phyloP scores from a whole-genome alignment of 345 rosid genomes.

The Leavenworthia alabamica region DNA sequence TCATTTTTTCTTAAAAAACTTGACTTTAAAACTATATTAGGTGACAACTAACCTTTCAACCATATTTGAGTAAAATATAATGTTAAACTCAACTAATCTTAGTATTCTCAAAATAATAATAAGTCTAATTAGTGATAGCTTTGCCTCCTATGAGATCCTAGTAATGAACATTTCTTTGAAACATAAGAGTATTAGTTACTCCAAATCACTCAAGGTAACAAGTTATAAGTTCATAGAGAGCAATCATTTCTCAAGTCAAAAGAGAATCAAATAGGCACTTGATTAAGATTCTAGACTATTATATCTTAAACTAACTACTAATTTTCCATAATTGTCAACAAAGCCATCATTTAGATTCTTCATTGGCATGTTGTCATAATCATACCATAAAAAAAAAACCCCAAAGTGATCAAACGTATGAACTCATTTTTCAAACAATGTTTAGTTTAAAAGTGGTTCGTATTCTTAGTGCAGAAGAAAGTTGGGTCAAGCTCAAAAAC shows the following conservation, averaged over 20 bases:
- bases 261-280: constrained; percentile 17
- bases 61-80: neutral
- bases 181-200: constrained; percentile 23
- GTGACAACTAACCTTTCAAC: too few relatives aligned
- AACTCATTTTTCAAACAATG: constrained; percentile 11
- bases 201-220: constrained; percentile 20
- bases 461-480: constrained; percentile 28
- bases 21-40: too few relatives aligned
- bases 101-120: constrained; percentile 6
- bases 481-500: constrained; percentile 29
- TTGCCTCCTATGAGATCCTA: constrained; percentile 3
- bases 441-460: constrained; percentile 3
- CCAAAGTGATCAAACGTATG: constrained; percentile 1
- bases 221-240: constrained; percentile 9
- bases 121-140: constrained; percentile 10
- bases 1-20: constrained; percentile 12
- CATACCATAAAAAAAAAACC: neutral
- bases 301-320: constrained; percentile 1
- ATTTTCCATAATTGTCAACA: constrained; percentile 6
- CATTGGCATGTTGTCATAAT: constrained; percentile 14
- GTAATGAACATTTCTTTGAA: neutral
- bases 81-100: neutral
- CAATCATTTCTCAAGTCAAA: constrained; percentile 20
- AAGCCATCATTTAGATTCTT: constrained; percentile 15
- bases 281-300: constrained; percentile 20